Evolutionary conservation across 2,329 filamentous ascomycete species (phyloP), one percentile per base, ranked within the genome.

Genomic region (Thermomyces lanuginosus): DNA sequence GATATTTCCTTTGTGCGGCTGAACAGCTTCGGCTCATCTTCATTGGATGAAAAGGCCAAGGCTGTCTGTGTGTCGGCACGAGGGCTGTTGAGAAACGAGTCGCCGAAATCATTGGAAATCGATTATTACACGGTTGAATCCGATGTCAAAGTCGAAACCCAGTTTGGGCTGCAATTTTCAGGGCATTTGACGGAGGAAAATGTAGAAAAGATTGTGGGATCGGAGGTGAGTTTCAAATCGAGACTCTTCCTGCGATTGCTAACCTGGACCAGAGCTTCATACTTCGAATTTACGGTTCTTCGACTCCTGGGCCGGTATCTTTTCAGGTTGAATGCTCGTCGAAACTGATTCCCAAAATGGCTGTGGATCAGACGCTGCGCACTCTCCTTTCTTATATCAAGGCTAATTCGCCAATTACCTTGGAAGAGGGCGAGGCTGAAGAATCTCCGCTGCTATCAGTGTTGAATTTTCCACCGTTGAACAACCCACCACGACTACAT

Each of bases 401-500:
- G n/a, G n/a, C n/a, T n/a, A n/a, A n/a, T n/a, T n/a, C n/a, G n/a
- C n/a, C n/a, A n/a, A n/a, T n/a, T n/a, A n/a, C 22, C 32, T 8
- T 26, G 29, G 14, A 12, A 15, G 12, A 11, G 12, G 19, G 14
- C 5, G 21, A 21, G n/a, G 15, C 28, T 10, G 17, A 13, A 8
- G n/a, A 18, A 12, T 13, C 30, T 6, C 39, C 36, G 7, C 27
- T 37, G 17, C 29, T 36, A 16, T 46, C 43, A 6, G 30, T 44
- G 20, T 17, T 45, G 21, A 46, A 46, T 27, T 45, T 42, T 24
- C 42, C 43, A 8, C 32, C 43, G 16, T 32, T 37, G 27, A 35
- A 32, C 34, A 39, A 33, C 30, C 42, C 43, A 27, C 37, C 42
- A 6, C 20, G 25, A 15, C 29, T 33, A 18, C 11, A 18, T n/a